Evolutionary conservation across 306 rosid genomes (phyloP).

Genomic region (Geum urbanum): DNA sequence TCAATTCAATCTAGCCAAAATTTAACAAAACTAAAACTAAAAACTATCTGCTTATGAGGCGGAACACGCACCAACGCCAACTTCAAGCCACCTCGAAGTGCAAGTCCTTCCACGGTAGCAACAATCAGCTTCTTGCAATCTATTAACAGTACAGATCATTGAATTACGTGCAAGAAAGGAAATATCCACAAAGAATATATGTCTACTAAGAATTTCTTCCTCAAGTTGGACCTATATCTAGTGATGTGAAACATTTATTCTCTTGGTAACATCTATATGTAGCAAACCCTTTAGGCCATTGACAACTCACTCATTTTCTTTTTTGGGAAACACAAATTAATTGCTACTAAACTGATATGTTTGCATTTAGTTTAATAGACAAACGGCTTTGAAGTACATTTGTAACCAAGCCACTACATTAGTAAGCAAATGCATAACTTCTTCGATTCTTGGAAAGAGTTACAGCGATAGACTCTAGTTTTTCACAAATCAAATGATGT

Average conservation of each 20-base stretch:
- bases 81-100: conserved; percentile 97
- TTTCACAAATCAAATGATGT: too few relatives aligned
- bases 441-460: too few relatives aligned
- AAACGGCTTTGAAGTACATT: neutral
- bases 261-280: neutral
- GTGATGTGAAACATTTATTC: neutral
- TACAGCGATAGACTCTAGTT: too few relatives aligned
- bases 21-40: neutral
- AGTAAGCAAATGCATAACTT: neutral
- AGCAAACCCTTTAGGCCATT: neutral
- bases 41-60: conserved; percentile 2
- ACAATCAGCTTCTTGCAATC: conserved; percentile 89
- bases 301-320: too few relatives aligned
- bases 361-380: neutral
- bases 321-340: too few relatives aligned
- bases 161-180: neutral
- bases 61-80: conserved; percentile 76
- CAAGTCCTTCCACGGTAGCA: conserved; percentile 92
- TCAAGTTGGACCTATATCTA: neutral
- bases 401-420: neutral
- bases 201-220: neutral
- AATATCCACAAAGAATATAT: neutral
- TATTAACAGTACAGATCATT: conserved; percentile 9
- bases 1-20: neutral
- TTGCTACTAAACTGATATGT: neutral